A percentile compares a stretch with the other conserved stretches of the same genome.
Evolutionary conservation across 2,329 filamentous ascomycete genomes (phyloP).

Genomic region (Acephala macrosclerotiorum): DNA sequence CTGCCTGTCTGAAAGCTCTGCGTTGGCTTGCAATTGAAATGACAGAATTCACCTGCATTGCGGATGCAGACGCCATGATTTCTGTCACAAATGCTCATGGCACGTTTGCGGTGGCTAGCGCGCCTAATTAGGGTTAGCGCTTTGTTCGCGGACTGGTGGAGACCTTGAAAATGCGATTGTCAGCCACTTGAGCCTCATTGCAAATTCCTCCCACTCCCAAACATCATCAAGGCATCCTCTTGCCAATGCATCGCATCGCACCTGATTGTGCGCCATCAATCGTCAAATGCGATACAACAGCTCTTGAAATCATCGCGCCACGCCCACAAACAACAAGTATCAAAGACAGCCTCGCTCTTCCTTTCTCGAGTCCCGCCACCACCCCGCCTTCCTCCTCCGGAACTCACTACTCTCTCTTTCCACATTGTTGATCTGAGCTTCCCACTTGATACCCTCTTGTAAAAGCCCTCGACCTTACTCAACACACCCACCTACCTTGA

Average conservation of each 20-base stretch:
- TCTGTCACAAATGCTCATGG: not conserved
- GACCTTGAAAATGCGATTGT: not conserved
- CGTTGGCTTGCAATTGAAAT: not conserved
- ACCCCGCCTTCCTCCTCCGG: slow-evolving; percentile 1
- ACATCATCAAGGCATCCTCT: not conserved
- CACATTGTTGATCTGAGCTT: slow-evolving; percentile 4
- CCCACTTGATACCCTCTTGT: slow-evolving; percentile 11
- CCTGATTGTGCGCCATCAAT: not conserved
- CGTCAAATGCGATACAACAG: not conserved
- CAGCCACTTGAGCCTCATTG: not conserved
- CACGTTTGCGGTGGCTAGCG: not conserved
- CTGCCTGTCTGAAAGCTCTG: not conserved
- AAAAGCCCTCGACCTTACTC: not conserved
- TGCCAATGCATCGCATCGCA: slow-evolving; percentile 3
- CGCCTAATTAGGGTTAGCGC: not conserved
- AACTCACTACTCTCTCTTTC: not conserved
- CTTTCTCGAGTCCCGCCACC: slow-evolving; percentile 5
- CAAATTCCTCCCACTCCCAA: slow-evolving; percentile 2
- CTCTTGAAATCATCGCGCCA: not conserved
- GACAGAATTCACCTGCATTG: not conserved
- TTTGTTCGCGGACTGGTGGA: not conserved
- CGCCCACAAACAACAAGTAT: not conserved
- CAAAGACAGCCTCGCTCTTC: not conserved
- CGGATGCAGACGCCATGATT: not conserved
- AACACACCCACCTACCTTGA: not conserved